Evolutionary conservation across 148 eudicot species (phyloP), one percentile per base, ranked within the genome.

Genomic region (Silene latifolia): DNA sequence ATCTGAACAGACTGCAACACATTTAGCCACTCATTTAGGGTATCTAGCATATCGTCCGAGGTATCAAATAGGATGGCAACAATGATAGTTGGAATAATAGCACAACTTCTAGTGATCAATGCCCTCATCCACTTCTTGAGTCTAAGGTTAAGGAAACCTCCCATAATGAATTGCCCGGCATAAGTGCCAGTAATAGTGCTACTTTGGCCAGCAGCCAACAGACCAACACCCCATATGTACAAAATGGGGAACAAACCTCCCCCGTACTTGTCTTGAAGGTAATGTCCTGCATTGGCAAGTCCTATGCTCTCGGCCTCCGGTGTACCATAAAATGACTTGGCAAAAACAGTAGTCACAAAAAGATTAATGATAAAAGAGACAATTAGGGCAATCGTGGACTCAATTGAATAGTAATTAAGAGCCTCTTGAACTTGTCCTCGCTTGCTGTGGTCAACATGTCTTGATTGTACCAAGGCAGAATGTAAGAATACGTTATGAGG

Each of bases 161-260:
- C 97, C 99, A 96, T 96, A 15, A 96, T 96, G 72, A 92, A 96
- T 76, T 96, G 99, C 42, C 99, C 99, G 4, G 98, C 99, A 81
- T 96, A 96, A 19, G 99, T 96, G 5, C 99, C 99, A 0, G 99
- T 96, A 8, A 96, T 90, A 1, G 99, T 96, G 82, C 99, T 92
- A 81, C 99, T 96, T 79, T 96, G 99, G 18, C 99, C 99, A 13
- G 99, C 99, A 39, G 99, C 99, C 66, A 96, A 78, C 67, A 96
- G 76, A 39, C 99, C 99, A 17, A 93, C 81, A 29, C 86, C 98
- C 99, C 99, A 96, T 18, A 96, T 92, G 74, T 96, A 96, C 19
- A 96, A 74, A 60, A 96, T 92, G 4, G 99, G 99, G 62, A 92
- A 71, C 63, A 79, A 19, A 11, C 98, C 98, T 29, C 97, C 97